phyloP scores from a whole-genome alignment of 2,329 filamentous ascomycete genomes.

The Chalaropsis ovoidea region DNA sequence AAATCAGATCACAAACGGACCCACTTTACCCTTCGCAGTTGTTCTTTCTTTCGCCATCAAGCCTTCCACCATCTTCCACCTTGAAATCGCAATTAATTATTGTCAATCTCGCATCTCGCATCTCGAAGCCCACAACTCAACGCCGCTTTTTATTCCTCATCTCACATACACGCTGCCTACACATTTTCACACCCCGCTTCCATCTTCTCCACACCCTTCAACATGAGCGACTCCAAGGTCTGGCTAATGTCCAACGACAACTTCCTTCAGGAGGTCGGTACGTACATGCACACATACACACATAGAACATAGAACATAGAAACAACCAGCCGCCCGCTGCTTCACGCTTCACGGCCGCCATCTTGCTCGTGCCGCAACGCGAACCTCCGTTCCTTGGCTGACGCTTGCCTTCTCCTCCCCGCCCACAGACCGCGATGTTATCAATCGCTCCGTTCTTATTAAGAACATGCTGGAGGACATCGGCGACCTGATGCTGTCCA shows the following conservation, averaged over 20 bases:
- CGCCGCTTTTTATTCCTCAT: too few species aligned
- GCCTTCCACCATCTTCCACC: neutral
- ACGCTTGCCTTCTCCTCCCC: slow-evolving; percentile 22
- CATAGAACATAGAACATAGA: too few species aligned
- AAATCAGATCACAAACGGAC: neutral
- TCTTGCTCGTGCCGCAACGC: neutral
- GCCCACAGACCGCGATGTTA: slow-evolving; percentile 62
- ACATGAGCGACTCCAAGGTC: slow-evolving; percentile 36
- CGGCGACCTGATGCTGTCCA: slow-evolving; percentile 49
- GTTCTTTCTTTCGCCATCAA: neutral
- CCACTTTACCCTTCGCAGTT: neutral
- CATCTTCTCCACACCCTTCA: slow-evolving; percentile 25
- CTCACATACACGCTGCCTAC: too few species aligned
- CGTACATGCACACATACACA: too few species aligned
- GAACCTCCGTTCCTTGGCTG: neutral
- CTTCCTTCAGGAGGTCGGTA: slow-evolving; percentile 40
- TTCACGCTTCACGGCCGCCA: too few species aligned
- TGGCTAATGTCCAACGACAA: slow-evolving; percentile 45
- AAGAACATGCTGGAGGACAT: slow-evolving; percentile 98
- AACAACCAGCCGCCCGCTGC: too few species aligned
- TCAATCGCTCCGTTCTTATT: slow-evolving; percentile 86
- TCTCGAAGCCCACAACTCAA: neutral
- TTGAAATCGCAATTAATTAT: neutral
- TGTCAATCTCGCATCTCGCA: neutral
- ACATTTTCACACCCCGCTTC: neutral